Evolutionary conservation across 768 basidiomycete genomes (phyloP).

Genomic region (Boletellus ananas): DNA sequence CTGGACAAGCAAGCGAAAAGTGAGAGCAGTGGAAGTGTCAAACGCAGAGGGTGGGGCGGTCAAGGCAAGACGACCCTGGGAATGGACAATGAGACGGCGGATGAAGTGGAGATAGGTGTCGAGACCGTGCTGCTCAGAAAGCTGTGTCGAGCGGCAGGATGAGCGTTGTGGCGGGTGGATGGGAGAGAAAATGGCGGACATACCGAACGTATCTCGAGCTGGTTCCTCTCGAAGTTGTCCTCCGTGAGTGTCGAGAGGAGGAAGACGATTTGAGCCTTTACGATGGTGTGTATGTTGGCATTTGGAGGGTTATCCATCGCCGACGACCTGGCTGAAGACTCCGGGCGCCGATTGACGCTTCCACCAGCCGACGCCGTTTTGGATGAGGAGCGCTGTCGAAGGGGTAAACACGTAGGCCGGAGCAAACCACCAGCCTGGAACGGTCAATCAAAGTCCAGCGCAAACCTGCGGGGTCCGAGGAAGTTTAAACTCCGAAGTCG

Average conservation of each 20-base stretch:
- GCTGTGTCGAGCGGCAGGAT: slow-evolving; percentile 44
- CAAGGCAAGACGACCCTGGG: slow-evolving; percentile 65
- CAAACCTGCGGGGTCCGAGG: slow-evolving; percentile 11
- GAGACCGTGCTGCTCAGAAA: slow-evolving; percentile 94
- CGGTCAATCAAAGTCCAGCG: slow-evolving; percentile 19
- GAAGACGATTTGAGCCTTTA: slow-evolving; percentile 97
- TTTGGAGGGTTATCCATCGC: slow-evolving; percentile 83
- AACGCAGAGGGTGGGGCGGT: slow-evolving; percentile 58
- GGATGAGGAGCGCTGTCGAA: slow-evolving; percentile 24
- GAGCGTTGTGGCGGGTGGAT: slow-evolving; percentile 9
- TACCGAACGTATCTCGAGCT: slow-evolving; percentile 92
- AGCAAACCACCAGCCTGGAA: slow-evolving; percentile 30
- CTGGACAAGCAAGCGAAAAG: slow-evolving; percentile 81
- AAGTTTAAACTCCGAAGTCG: slow-evolving; percentile 22
- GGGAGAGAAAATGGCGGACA: slow-evolving; percentile 33
- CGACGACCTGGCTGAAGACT: slow-evolving; percentile 72
- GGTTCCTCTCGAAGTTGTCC: slow-evolving; percentile 94
- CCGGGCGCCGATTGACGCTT: slow-evolving; percentile 65
- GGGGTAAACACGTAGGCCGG: slow-evolving; percentile 35
- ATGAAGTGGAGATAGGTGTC: slow-evolving; percentile 98
- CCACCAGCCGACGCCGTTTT: slow-evolving; percentile 74
- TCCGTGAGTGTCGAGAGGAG: slow-evolving; percentile 93
- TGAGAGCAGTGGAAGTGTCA: slow-evolving; percentile 73
- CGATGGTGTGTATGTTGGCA: slow-evolving; percentile 87
- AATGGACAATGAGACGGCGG: slow-evolving; percentile 88